Conservation (phyloP, 768 basidiomycete species). For the Boletus rubroflammeus region DNA sequence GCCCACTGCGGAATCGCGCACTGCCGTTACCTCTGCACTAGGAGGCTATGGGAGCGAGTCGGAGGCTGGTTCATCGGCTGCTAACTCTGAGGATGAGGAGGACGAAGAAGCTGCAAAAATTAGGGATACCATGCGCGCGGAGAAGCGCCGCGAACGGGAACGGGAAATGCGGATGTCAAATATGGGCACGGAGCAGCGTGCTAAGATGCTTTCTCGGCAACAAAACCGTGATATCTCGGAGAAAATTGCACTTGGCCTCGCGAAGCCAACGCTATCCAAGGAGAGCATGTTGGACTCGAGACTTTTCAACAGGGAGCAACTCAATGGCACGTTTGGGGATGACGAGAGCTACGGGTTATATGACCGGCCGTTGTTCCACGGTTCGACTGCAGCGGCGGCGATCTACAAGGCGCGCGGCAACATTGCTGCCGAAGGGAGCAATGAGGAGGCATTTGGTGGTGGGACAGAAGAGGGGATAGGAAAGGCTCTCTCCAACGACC, state of each 20-base stretch:
- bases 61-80: slow-evolving; percentile 42
- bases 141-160: slow-evolving; percentile 92
- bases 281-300: slow-evolving; percentile 97
- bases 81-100: slow-evolving; percentile 53
- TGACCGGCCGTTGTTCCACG: slow-evolving; percentile 93
- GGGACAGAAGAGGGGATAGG: slow-evolving; percentile 95
- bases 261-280: slow-evolving; percentile 94
- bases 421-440: slow-evolving; percentile 61
- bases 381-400: slow-evolving; percentile 96
- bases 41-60: slow-evolving; percentile 87
- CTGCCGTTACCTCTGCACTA: slow-evolving; percentile 70
- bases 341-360: slow-evolving; percentile 95
- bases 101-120: slow-evolving; percentile 84
- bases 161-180: slow-evolving; percentile 98
- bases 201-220: slow-evolving; percentile 92
- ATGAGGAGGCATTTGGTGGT: slow-evolving; percentile 90
- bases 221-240: slow-evolving; percentile 99
- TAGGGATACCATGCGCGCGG: slow-evolving; percentile 85
- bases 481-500: slow-evolving; percentile 87
- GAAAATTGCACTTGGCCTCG: slow-evolving; percentile 95
- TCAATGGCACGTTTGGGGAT: slow-evolving; percentile 77
- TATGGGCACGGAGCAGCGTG: slow-evolving; percentile 96
- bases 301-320: slow-evolving; percentile 93
- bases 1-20: slow-evolving; percentile 62
- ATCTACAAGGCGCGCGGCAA: slow-evolving; percentile 96